Evolutionary conservation across 768 basidiomycete species (phyloP), one percentile per base, ranked within the genome.

Genomic region (Lentinula raphanica): DNA sequence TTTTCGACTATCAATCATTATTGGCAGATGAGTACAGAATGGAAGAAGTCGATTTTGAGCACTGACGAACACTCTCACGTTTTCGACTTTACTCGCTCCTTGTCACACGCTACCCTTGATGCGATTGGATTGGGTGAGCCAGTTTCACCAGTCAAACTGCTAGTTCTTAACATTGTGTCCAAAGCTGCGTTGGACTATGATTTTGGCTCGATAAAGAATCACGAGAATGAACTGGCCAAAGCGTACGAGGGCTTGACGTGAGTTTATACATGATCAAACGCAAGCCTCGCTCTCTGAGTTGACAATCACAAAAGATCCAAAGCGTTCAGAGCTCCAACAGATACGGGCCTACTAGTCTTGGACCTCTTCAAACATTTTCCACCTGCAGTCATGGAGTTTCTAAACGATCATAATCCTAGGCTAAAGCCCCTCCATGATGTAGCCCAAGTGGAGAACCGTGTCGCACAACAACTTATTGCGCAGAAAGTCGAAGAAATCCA

Each of bases 161-260:
- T n/a, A 15, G 7, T 23, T 21, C 19, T 19, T 42, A 15, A 3
- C 19, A 3, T 3, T 7, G 13, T 31, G n/a, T 60, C 23, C 15
- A 15, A 64, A 19, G 65, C 65, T 25, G 53, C 71, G 11, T 59
- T 72, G 58, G 81, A 81, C 55, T 75, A 81, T 60, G 71, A 71
- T 27, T 81, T 82, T 39, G 72, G 71, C 9, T 69, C 71, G 2
- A 62, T 75, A 59, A 72, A 78, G 11, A 64, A 75, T 50, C 66
- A 62, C 9, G 65, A 73, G 19, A 76, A 75, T 55, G 65, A 67
- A 39, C 69, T 80, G 17, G 71, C 69, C 23, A 65, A 68, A 13
- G 73, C 70, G 0, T 79, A 72, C 58, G 60, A 66, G 23, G 73
- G 69, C 45, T 54, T 78, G 29, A 65, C 74, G 76, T 78, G 60